Conservation (phyloP, 1,139 yeast genomes). For the Suhomyces yuchorum region DNA sequence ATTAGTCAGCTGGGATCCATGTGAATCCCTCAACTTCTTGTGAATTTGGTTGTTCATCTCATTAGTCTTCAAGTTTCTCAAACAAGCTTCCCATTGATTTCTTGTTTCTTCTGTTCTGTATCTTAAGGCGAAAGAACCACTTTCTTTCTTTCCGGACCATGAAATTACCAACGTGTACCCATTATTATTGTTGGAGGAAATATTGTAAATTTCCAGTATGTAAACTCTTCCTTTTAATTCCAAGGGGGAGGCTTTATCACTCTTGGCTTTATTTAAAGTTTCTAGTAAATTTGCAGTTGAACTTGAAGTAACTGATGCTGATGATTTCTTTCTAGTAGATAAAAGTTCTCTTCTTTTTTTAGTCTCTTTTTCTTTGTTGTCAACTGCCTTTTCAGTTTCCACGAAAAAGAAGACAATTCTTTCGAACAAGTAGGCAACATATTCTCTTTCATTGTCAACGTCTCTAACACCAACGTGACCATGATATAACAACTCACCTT, state of each 20-base stretch:
- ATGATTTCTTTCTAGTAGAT: slow-evolving; percentile 47
- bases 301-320: slow-evolving; percentile 30
- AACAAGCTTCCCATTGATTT: slow-evolving; percentile 69
- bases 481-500: slow-evolving; percentile 82
- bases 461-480: slow-evolving; percentile 78
- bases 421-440: slow-evolving; percentile 87
- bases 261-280: slow-evolving; percentile 32
- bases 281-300: slow-evolving; percentile 44
- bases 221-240: slow-evolving; percentile 72
- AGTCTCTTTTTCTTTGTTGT: slow-evolving; percentile 28
- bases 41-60: slow-evolving; percentile 48
- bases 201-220: slow-evolving; percentile 64
- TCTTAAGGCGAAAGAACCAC: slow-evolving; percentile 70
- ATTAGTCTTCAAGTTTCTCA: slow-evolving; percentile 45
- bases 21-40: slow-evolving; percentile 43
- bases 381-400: slow-evolving; percentile 34
- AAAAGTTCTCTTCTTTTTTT: slow-evolving; percentile 39
- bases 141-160: slow-evolving; percentile 80
- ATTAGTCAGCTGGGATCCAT: slow-evolving; percentile 30
- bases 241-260: slow-evolving; percentile 35
- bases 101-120: slow-evolving; percentile 72
- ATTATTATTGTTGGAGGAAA: slow-evolving; percentile 38
- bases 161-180: slow-evolving; percentile 66
- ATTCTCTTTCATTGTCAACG: slow-evolving; percentile 81
- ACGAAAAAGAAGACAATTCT: slow-evolving; percentile 80